Conservation (phyloP, 2,329 filamentous ascomycete genomes). For the Akanthomyces muscarius region DNA sequence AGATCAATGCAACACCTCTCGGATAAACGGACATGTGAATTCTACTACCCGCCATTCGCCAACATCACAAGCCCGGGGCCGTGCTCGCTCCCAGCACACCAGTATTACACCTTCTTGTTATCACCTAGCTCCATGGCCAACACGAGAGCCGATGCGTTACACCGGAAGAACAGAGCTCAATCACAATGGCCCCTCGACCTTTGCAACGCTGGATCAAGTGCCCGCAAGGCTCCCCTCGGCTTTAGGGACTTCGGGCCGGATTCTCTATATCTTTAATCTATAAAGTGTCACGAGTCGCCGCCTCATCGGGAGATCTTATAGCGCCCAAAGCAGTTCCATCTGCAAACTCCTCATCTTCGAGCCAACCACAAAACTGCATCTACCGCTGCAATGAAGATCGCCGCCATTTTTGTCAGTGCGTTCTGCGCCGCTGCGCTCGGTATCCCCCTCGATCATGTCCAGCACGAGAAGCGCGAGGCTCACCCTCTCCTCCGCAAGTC, state of each 20-base stretch:
- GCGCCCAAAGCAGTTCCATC: not conserved
- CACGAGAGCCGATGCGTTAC: not conserved
- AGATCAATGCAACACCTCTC: not conserved
- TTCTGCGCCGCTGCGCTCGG: slow-evolving; percentile 5
- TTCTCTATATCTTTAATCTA: not conserved
- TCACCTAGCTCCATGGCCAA: not conserved
- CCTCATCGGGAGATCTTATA: not conserved
- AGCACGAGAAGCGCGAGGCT: slow-evolving; percentile 7
- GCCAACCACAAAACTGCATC: not conserved
- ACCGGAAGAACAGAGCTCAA: not conserved
- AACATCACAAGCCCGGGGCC: not conserved
- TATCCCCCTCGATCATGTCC: slow-evolving; percentile 10
- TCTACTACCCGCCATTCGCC: not conserved
- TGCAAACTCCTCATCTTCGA: not conserved
- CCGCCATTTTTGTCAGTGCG: slow-evolving; percentile 6
- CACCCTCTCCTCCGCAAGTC: not conserved
- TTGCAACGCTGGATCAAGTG: not conserved
- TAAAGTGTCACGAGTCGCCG: not conserved
- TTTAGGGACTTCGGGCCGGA: not conserved
- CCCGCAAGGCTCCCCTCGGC: not conserved
- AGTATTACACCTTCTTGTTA: not conserved
- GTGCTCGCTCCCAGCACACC: not conserved
- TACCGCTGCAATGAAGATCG: not conserved
- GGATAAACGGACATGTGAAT: not conserved
- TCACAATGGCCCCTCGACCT: too few relatives aligned